These are phyloP conservation scores for Endoconidiophora polonica DNA, from an alignment of 2,329 filamentous ascomycete species.

Conservation along the genomic window DNA sequence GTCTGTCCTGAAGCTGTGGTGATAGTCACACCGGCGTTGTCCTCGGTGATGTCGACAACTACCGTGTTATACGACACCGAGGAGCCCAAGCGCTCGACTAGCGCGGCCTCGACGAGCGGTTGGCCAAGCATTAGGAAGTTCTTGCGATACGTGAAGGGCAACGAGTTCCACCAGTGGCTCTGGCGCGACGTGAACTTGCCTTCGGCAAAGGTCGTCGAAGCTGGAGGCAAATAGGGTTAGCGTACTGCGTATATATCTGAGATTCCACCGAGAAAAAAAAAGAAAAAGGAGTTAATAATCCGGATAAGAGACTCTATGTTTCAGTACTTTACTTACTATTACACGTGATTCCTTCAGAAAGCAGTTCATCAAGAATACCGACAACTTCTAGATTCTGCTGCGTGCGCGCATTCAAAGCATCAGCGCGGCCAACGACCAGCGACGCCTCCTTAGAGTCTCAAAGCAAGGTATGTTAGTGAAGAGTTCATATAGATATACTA, in stretches of 20 bases:
- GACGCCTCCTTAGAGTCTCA: conserved; percentile 24
- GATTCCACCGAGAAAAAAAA: neutral
- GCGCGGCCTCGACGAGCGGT: conserved; percentile 25
- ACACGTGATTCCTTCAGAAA: conserved; percentile 28
- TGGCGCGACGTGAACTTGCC: conserved; percentile 31
- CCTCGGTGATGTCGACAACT: conserved; percentile 20
- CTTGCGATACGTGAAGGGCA: conserved; percentile 28
- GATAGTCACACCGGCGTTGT: conserved; percentile 15
- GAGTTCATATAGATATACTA: too few species aligned
- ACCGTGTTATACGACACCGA: conserved; percentile 24
- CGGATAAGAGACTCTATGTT: too few species aligned
- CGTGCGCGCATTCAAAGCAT: conserved; percentile 31
- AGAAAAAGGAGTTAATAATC: too few species aligned
- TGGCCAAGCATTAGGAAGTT: conserved; percentile 36
- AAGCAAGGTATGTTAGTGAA: neutral
- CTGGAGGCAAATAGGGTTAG: conserved; percentile 16
- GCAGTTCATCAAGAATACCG: conserved; percentile 25
- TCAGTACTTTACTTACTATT: conserved; percentile 24
- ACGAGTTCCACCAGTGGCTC: conserved; percentile 30
- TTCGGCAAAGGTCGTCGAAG: conserved; percentile 30
- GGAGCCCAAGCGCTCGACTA: conserved; percentile 21
- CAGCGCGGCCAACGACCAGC: conserved; percentile 27
- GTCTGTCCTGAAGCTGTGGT: conserved; percentile 20
- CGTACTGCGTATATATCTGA: neutral
- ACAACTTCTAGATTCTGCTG: conserved; percentile 31